A percentile compares a stretch with the other conserved stretches of the same genome.
Evolutionary conservation across 2,329 filamentous ascomycete genomes (phyloP).

Genomic region (Penicillium concentricum): DNA sequence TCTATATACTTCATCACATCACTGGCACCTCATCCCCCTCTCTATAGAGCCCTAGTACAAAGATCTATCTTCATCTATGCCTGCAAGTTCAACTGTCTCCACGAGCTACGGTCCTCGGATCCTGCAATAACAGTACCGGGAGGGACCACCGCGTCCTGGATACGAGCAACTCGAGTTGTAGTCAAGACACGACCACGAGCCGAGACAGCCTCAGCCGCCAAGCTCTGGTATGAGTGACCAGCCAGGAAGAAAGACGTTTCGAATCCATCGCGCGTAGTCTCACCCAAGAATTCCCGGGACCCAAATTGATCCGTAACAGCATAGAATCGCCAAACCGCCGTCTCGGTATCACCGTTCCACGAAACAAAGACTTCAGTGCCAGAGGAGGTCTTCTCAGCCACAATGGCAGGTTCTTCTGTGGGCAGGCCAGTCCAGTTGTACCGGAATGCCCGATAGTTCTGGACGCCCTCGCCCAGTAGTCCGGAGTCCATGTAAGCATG

Average conservation of each 20-base stretch:
- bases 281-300: conserved; percentile 29
- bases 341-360: conserved; percentile 55
- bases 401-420: conserved; percentile 36
- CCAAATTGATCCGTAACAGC: conserved; percentile 29
- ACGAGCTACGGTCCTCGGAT: not conserved
- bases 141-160: conserved; percentile 23
- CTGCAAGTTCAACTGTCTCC: conserved; percentile 13
- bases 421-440: conserved; percentile 43
- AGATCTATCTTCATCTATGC: not conserved
- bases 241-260: conserved; percentile 30
- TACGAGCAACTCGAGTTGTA: conserved; percentile 23
- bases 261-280: conserved; percentile 28
- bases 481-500: conserved; percentile 48
- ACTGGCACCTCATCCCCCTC: not conserved
- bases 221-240: conserved; percentile 30
- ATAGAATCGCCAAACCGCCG: conserved; percentile 52
- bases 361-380: conserved; percentile 51
- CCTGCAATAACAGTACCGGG: not conserved
- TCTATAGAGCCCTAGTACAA: not conserved
- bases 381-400: conserved; percentile 34
- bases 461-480: conserved; percentile 33
- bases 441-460: conserved; percentile 43
- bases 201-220: conserved; percentile 43
- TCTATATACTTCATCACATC: too few relatives aligned
- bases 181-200: conserved; percentile 26